phyloP scores from a whole-genome alignment of 768 basidiomycete species.

The Mycena vitilis region DNA sequence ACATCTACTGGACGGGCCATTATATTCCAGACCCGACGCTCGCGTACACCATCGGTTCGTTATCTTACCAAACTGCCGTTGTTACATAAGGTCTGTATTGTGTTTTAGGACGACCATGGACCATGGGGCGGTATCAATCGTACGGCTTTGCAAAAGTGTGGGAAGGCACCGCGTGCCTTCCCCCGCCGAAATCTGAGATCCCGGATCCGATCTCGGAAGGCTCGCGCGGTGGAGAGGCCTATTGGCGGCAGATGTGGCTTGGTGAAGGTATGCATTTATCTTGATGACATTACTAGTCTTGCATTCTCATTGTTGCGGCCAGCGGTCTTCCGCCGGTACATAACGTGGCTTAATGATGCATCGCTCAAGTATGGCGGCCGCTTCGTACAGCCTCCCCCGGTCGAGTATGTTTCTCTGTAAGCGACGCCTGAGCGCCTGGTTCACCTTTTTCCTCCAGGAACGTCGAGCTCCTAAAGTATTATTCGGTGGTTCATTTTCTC shows the following conservation, averaged over 20 bases:
- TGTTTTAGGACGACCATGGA: slow-evolving; percentile 35
- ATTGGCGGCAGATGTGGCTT: slow-evolving; percentile 21
- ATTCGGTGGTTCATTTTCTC: slow-evolving; percentile 15
- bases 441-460: neutral
- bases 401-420: slow-evolving; percentile 9
- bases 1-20: slow-evolving; percentile 39
- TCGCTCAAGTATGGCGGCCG: slow-evolving; percentile 27
- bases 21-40: slow-evolving; percentile 49
- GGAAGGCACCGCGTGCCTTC: slow-evolving; percentile 34
- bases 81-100: neutral
- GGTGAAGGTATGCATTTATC: slow-evolving; percentile 10
- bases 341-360: slow-evolving; percentile 27
- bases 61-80: neutral
- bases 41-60: slow-evolving; percentile 37
- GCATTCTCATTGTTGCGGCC: neutral
- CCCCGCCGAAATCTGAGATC: neutral
- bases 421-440: too few relatives aligned
- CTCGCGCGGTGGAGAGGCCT: neutral
- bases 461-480: slow-evolving; percentile 25
- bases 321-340: slow-evolving; percentile 17
- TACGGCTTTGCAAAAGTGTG: slow-evolving; percentile 41
- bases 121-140: slow-evolving; percentile 35
- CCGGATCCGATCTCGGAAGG: neutral
- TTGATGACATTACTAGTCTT: neutral
- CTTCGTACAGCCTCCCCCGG: slow-evolving; percentile 23